These are phyloP conservation scores for Colletotrichum ledebouriae DNA, from an alignment of 2,329 filamentous ascomycete species.

Conservation along the genomic window DNA sequence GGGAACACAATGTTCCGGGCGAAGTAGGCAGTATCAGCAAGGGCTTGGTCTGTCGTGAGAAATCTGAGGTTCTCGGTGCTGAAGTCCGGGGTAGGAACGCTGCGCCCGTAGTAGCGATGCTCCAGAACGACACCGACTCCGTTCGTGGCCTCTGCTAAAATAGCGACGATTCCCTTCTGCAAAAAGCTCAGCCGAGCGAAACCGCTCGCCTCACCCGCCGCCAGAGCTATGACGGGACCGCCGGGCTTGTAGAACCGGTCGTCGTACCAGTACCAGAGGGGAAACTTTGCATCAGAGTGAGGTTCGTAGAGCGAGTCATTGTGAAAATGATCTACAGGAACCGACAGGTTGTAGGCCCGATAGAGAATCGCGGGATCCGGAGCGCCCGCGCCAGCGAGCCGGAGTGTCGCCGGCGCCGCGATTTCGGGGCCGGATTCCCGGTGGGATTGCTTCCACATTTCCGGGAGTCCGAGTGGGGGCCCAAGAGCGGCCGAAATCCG, in stretches of 20 bases:
- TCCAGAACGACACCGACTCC: conserved; percentile 86
- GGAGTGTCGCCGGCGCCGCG: not conserved
- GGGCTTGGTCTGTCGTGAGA: conserved; percentile 83
- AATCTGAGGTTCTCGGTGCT: conserved; percentile 80
- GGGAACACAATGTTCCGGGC: conserved; percentile 78
- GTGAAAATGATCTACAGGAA: conserved; percentile 84
- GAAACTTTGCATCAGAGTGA: conserved; percentile 76
- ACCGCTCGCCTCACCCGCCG: conserved; percentile 77
- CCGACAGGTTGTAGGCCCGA: conserved; percentile 56
- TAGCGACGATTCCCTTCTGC: conserved; percentile 81
- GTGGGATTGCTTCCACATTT: conserved; percentile 21
- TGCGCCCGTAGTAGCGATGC: conserved; percentile 88
- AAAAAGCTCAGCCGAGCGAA: conserved; percentile 74
- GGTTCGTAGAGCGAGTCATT: conserved; percentile 84
- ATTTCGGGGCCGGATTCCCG: not conserved
- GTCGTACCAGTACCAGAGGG: conserved; percentile 87
- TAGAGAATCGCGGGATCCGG: conserved; percentile 47
- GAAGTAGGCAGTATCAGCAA: conserved; percentile 87
- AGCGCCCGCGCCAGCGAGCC: not conserved
- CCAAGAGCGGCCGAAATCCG: conserved; percentile 25
- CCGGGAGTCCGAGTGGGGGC: conserved; percentile 30
- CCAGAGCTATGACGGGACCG: conserved; percentile 84
- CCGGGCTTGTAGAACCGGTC: conserved; percentile 80
- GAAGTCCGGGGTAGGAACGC: conserved; percentile 76
- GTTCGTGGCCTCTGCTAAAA: conserved; percentile 77